Conservation (phyloP, 2,329 filamentous ascomycete genomes). For the Kalmusia sp. region DNA sequence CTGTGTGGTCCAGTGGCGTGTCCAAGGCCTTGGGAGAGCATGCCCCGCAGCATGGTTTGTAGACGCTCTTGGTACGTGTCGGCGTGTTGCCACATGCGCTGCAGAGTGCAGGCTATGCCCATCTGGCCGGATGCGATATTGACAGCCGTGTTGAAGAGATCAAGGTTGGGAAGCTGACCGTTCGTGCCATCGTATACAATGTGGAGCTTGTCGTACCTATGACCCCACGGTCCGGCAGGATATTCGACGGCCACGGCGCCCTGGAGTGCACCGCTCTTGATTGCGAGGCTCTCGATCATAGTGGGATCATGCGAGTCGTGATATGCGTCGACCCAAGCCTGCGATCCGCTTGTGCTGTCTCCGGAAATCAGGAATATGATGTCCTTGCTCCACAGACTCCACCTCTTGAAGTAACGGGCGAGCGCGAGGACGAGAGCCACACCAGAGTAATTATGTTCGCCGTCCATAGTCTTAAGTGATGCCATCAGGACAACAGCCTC, state of each 20-base stretch:
- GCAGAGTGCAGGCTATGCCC: slow-evolving; percentile 82
- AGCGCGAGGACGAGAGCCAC: slow-evolving; percentile 86
- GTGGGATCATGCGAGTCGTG: slow-evolving; percentile 83
- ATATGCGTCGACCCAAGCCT: slow-evolving; percentile 98
- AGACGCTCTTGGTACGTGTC: slow-evolving; percentile 83
- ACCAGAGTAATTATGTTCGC: slow-evolving; percentile 82
- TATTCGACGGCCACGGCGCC: slow-evolving; percentile 95
- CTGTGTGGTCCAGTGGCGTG: slow-evolving; percentile 91
- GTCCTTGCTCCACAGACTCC: slow-evolving; percentile 99
- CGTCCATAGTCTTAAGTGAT: slow-evolving; percentile 83
- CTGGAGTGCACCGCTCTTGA: slow-evolving; percentile 93
- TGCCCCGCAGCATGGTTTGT: slow-evolving; percentile 86
- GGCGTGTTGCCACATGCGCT: slow-evolving; percentile 81
- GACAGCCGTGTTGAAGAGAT: slow-evolving; percentile 93
- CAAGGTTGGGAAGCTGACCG: slow-evolving; percentile 92
- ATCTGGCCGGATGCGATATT: slow-evolving; percentile 89
- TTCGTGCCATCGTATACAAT: slow-evolving; percentile 96
- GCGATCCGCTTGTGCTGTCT: slow-evolving; percentile 87
- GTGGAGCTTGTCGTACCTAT: slow-evolving; percentile 85
- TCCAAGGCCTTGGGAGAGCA: slow-evolving; percentile 89
- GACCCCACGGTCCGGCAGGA: slow-evolving; percentile 70
- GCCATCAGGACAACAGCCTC: slow-evolving; percentile 94
- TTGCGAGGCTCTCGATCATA: slow-evolving; percentile 75
- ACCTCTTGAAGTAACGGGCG: slow-evolving; percentile 93
- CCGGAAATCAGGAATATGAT: slow-evolving; percentile 90